phyloP scores from a whole-genome alignment of 2,329 filamentous ascomycete species.

The Cytospora chrysosperma region DNA sequence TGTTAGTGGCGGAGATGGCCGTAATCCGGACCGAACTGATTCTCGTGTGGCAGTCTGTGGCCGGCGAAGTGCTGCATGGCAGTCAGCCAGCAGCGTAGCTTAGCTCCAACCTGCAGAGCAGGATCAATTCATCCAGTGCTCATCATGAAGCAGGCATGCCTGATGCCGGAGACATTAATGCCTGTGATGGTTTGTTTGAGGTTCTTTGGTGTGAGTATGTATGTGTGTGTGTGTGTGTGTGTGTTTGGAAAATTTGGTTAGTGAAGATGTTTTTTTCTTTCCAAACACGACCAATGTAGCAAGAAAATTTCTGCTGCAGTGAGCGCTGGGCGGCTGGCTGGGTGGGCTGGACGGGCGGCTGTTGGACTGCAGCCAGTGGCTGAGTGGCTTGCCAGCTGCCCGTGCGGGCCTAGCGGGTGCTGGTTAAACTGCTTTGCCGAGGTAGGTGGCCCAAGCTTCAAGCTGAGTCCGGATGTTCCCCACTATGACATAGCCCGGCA shows the following conservation, averaged over 20 bases:
- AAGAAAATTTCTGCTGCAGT: conserved; percentile 6
- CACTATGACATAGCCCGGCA: neutral
- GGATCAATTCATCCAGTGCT: neutral
- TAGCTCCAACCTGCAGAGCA: neutral
- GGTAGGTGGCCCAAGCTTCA: neutral
- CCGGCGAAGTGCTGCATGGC: conserved; percentile 13
- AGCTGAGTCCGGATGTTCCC: no score
- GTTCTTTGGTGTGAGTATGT: neutral
- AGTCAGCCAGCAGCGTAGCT: neutral
- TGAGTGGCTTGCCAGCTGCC: neutral
- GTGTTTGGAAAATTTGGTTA: neutral
- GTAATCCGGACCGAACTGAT: neutral
- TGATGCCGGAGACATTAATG: neutral
- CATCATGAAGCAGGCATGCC: neutral
- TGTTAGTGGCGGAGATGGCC: conserved; percentile 8
- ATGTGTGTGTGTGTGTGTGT: neutral
- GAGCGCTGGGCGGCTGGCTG: no score
- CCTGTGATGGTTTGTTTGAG: neutral
- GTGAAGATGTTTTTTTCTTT: neutral
- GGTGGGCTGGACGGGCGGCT: no score
- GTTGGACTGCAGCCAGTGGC: neutral
- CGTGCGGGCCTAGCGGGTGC: neutral
- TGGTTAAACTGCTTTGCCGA: neutral
- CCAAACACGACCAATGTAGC: neutral
- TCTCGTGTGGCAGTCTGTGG: neutral